phyloP scores from a whole-genome alignment of 306 rosid genomes.

The Alnus rubra region DNA sequence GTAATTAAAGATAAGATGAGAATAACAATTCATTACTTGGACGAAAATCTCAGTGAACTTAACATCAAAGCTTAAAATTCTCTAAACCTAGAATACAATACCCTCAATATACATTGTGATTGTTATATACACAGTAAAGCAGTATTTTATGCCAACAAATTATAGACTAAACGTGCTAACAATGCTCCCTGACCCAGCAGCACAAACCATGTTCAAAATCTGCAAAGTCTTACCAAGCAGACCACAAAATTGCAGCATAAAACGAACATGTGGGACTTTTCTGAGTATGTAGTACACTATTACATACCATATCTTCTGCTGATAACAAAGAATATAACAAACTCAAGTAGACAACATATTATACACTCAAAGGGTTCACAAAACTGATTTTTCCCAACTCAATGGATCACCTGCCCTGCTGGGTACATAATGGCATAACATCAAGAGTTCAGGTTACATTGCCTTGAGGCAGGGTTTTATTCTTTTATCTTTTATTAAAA shows the following conservation, averaged over 20 bases:
- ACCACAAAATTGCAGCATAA: neutral
- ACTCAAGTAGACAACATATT: neutral
- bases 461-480: constrained; percentile 26
- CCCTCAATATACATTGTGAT: too few species aligned
- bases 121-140: too few species aligned
- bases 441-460: constrained; percentile 22
- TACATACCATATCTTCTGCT: neutral
- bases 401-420: constrained; percentile 27
- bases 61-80: too few species aligned
- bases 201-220: neutral
- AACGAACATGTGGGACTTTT: neutral
- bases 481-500: too few species aligned
- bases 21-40: too few species aligned
- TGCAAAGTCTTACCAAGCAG: neutral
- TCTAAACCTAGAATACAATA: too few species aligned
- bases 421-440: constrained; percentile 21
- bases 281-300: neutral
- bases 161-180: neutral
- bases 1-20: too few species aligned
- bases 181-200: neutral
- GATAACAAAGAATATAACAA: constrained; percentile 1
- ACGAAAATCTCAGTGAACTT: too few species aligned
- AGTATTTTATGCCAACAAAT: too few species aligned
- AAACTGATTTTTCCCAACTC: constrained; percentile 38
- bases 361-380: constrained; percentile 16